phyloP scores from a whole-genome alignment of 1,284 basidiomycete species.

The Porogramme epimiltina region DNA sequence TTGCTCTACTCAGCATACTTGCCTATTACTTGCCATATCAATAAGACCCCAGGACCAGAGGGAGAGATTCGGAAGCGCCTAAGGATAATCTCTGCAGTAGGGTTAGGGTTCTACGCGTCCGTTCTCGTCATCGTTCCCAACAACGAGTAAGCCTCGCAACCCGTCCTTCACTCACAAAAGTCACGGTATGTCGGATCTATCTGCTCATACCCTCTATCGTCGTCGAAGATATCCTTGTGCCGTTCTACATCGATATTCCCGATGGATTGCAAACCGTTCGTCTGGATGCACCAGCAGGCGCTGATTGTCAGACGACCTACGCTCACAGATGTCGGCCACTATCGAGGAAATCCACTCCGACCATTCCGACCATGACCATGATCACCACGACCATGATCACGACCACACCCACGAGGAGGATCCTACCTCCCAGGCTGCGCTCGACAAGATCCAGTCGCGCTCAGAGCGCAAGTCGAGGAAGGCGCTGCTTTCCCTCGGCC shows the following conservation, averaged over 20 bases:
- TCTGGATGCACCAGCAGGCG: constrained; percentile 39
- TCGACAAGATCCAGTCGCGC: constrained; percentile 92
- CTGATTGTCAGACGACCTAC: constrained; percentile 15
- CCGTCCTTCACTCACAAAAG: constrained; percentile 13
- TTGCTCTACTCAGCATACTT: too few species aligned
- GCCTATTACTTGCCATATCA: too few species aligned
- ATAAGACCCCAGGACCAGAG: too few species aligned
- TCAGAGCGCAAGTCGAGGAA: constrained; percentile 92
- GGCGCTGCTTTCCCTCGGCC: constrained; percentile 82
- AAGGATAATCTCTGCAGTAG: not conserved
- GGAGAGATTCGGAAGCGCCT: too few species aligned
- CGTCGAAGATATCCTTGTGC: not conserved
- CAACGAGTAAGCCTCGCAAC: constrained; percentile 36
- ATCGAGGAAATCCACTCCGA: constrained; percentile 84
- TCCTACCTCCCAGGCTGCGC: constrained; percentile 80
- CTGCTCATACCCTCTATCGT: too few species aligned
- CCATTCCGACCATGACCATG: constrained; percentile 59
- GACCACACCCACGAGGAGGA: constrained; percentile 71
- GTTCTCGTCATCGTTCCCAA: constrained; percentile 32
- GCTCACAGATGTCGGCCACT: constrained; percentile 69
- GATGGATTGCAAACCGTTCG: constrained; percentile 32
- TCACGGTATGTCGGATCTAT: constrained; percentile 21
- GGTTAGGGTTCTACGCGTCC: constrained; percentile 27
- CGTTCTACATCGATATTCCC: not conserved
- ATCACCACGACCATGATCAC: constrained; percentile 44